Percentiles rank a stretch among this genome's conserved stretches.
Conservation (phyloP, 768 basidiomycete genomes). For the Lepiota subincarnata region DNA sequence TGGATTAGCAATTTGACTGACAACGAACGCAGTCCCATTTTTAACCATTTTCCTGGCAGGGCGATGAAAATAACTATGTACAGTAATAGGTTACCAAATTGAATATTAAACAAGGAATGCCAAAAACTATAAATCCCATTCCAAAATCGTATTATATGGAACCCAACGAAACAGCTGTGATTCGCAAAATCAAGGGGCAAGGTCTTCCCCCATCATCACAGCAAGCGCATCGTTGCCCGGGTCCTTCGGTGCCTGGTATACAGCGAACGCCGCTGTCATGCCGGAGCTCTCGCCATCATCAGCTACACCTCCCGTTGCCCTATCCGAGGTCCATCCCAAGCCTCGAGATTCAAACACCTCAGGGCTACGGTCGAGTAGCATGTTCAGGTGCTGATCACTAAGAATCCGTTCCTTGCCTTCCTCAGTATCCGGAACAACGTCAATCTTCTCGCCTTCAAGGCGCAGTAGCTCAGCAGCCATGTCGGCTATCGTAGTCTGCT, state of each 20-base stretch:
- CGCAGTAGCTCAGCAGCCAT: conserved; percentile 73
- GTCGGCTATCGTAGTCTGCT: conserved; percentile 68
- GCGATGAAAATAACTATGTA: too few species aligned
- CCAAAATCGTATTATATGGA: too few species aligned
- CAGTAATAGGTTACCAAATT: too few species aligned
- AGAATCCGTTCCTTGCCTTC: conserved; percentile 70
- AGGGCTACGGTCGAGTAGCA: conserved; percentile 74
- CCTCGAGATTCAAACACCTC: conserved; percentile 69
- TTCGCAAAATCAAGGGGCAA: conserved; percentile 3
- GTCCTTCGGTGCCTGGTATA: conserved; percentile 64
- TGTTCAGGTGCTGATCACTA: conserved; percentile 75
- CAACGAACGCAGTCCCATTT: too few species aligned
- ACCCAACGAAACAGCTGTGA: too few species aligned
- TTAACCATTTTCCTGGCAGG: too few species aligned
- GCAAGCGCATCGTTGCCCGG: conserved; percentile 67
- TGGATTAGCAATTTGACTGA: too few species aligned
- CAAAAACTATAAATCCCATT: too few species aligned
- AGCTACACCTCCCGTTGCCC: neutral
- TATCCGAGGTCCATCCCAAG: conserved; percentile 65
- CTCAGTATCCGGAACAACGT: conserved; percentile 73
- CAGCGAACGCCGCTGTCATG: conserved; percentile 66
- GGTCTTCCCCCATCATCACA: conserved; percentile 57
- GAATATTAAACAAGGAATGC: too few species aligned
- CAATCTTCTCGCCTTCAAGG: conserved; percentile 87
- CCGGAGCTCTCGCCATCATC: conserved; percentile 17